Conservation (phyloP, 805 yeast species). For the Lipomyces yamadae region DNA sequence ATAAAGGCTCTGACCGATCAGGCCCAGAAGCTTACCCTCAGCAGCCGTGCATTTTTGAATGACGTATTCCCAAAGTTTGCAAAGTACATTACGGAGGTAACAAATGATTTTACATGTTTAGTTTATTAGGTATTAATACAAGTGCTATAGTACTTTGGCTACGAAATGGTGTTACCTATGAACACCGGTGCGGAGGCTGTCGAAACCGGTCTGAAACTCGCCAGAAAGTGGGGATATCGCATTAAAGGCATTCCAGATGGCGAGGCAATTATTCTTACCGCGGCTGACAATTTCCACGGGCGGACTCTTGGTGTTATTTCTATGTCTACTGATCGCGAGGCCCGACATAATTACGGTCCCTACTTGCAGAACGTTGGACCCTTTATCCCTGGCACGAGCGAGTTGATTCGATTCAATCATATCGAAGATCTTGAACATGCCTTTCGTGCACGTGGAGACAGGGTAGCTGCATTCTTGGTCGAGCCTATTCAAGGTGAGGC, state of each 20-base stretch:
- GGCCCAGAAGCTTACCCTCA: constrained; percentile 79
- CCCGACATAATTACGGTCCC: constrained; percentile 87
- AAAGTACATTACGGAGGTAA: constrained; percentile 74
- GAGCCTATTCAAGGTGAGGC: constrained; percentile 99
- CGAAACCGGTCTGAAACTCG: constrained; percentile 90
- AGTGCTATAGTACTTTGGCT: constrained; percentile 62
- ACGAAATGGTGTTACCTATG: constrained; percentile 95
- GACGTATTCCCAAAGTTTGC: constrained; percentile 87
- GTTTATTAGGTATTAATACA: background rate
- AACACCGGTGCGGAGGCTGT: constrained; percentile 99
- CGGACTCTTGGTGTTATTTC: constrained; percentile 94
- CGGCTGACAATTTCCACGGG: constrained; percentile 93
- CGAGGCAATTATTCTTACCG: constrained; percentile 87
- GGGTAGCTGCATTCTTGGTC: constrained; percentile 84
- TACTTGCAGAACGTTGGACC: constrained; percentile 85
- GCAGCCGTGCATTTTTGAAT: constrained; percentile 90
- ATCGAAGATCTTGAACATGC: constrained; percentile 87
- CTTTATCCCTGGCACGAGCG: constrained; percentile 71
- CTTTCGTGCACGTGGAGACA: constrained; percentile 79
- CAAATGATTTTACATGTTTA: background rate
- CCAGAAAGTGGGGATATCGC: constrained; percentile 96
- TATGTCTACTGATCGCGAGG: constrained; percentile 95
- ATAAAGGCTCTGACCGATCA: constrained; percentile 83
- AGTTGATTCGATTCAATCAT: constrained; percentile 76
- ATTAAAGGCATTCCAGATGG: constrained; percentile 80